Conservation (phyloP, 2,329 filamentous ascomycete genomes). For the Nothopassalora personata region DNA sequence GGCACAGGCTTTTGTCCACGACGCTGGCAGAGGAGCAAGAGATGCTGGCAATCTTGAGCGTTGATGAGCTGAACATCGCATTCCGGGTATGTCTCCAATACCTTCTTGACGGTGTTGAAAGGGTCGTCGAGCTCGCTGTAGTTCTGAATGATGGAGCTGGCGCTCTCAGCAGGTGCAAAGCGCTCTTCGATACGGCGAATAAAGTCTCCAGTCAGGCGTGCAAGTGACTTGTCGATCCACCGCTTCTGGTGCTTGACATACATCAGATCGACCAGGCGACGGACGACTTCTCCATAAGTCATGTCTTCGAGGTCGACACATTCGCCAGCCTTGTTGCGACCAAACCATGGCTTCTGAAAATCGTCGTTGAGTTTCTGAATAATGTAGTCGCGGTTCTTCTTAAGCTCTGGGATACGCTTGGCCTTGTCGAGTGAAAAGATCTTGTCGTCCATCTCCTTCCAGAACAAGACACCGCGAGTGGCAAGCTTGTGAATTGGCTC, state of each 20-base stretch:
- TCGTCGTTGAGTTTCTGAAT: conserved; percentile 95
- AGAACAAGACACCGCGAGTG: conserved; percentile 91
- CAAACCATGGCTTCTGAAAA: conserved; percentile 97
- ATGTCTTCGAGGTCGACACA: conserved; percentile 89
- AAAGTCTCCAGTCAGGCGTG: conserved; percentile 83
- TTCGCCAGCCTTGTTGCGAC: conserved; percentile 72
- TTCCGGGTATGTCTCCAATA: conserved; percentile 78
- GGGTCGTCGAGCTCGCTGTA: conserved; percentile 84
- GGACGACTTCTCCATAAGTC: conserved; percentile 85
- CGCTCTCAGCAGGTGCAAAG: conserved; percentile 67
- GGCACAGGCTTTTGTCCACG: conserved; percentile 93
- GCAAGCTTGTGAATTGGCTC: conserved; percentile 99
- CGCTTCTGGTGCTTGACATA: conserved; percentile 85
- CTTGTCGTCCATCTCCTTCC: conserved; percentile 98
- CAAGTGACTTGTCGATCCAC: conserved; percentile 85
- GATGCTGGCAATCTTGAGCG: conserved; percentile 96
- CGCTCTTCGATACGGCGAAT: conserved; percentile 96
- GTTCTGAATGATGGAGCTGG: conserved; percentile 79
- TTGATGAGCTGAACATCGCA: conserved; percentile 90
- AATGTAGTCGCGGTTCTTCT: conserved; percentile 84
- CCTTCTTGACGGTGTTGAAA: conserved; percentile 68
- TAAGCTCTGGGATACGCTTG: conserved; percentile 80
- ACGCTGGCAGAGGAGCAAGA: conserved; percentile 85
- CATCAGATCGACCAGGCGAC: conserved; percentile 81
- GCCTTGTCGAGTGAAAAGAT: conserved; percentile 96